Base-by-base conservation (phyloP, 148 eudicot genomes). In the Pouteria glomerata region DNA sequence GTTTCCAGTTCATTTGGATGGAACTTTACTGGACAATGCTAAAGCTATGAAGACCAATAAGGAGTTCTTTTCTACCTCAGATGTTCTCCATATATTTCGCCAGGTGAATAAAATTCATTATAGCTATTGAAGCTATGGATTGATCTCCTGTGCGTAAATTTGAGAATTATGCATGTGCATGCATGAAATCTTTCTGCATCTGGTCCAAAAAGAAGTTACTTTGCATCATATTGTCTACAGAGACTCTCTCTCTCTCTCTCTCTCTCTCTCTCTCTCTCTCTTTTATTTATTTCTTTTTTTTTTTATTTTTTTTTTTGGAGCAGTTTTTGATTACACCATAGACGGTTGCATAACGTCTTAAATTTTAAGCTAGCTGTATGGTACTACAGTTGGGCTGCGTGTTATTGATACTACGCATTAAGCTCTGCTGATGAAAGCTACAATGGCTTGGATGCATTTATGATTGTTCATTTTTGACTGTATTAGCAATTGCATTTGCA, bases 1-100 rank as follows among this genome's bases (percentile, higher is more conserved):
- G 57, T 95, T 91, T 79, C 98, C 98, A 11, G 93, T 85, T 60
- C 93, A 89, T 80, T 72, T 85, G 82, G 98, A 89, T 71, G 98
- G 97, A 66, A 88, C 97, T 57, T 80, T 95, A 76, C 73, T 80
- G 75, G 98, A 95, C 81, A 86, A 83, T 72, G 63, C 92, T 57
- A 81, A 77, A 30, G 76, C 76, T 51, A 86, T 86, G 96, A 86
- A 85, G 78, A 83, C 82, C 72, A 88, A 89, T 73, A 89, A 88
- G 82, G 98, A 89, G 82, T 89, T 82, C 85, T 91, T 88, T 79
- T 83, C 93, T 21, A 86, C 89, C 51, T 81, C 83, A 70, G 93
- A 87, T 70, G 93, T 95, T 76, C 93, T 95, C 72, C 84, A 95
- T 66, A 87, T 91, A 57, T 90, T 95, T 75, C 90, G 89, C 35